Conservation (phyloP, 208 protist genomes). For the Perkinsela sp. region DNA sequence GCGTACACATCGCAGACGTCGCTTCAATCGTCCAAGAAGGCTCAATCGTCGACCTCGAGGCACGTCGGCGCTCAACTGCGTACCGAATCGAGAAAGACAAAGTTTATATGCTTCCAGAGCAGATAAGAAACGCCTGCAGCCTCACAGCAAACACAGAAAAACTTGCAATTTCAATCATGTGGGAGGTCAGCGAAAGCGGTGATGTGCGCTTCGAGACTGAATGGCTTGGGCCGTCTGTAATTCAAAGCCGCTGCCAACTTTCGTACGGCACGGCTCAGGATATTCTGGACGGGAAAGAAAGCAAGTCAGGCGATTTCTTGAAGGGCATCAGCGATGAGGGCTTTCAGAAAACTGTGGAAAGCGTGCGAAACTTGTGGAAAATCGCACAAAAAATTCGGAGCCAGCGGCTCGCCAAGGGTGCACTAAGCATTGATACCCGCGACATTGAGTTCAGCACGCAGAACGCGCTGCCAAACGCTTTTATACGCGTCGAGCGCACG, state of each 20-base stretch:
- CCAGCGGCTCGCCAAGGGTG: constrained; percentile 17
- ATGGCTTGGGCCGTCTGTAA: constrained; percentile 61
- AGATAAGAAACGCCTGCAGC: constrained; percentile 57
- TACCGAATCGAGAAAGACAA: constrained; percentile 57
- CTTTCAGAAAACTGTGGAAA: too few species aligned
- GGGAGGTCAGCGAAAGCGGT: constrained; percentile 27
- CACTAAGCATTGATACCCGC: constrained; percentile 17
- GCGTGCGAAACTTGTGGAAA: constrained; percentile 20
- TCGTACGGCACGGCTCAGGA: constrained; percentile 47
- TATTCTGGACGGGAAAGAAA: constrained; percentile 34
- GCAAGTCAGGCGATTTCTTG: too few species aligned
- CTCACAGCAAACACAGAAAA: constrained; percentile 49
- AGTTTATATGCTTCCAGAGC: constrained; percentile 58
- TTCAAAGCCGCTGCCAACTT: constrained; percentile 44
- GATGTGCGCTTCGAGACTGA: constrained; percentile 16
- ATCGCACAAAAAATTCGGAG: constrained; percentile 18
- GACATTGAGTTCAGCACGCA: constrained; percentile 20
- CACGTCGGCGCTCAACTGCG: constrained; percentile 25
- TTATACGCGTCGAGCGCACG: constrained; percentile 17
- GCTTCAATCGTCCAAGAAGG: constrained; percentile 40
- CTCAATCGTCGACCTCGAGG: constrained; percentile 53
- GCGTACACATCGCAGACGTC: constrained; percentile 80
- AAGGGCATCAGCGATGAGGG: too few species aligned
- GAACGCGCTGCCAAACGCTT: constrained; percentile 14
- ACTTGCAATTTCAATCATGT: constrained; percentile 53